Conservation (phyloP, 768 basidiomycete genomes). For the Russula sp. region DNA sequence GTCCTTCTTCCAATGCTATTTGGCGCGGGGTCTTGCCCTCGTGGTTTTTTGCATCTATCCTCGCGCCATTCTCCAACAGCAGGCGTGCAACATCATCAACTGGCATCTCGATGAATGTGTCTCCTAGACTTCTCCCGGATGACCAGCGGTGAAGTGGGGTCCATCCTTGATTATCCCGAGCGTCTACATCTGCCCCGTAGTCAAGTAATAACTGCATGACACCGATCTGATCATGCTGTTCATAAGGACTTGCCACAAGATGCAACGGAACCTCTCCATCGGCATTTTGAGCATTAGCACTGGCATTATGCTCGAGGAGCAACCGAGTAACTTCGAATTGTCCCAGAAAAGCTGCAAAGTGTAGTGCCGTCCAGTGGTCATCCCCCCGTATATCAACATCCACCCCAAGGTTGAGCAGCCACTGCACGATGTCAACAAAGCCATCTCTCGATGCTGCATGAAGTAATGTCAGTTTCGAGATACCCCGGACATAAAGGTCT, state of each 20-base stretch:
- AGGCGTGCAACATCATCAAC: neutral
- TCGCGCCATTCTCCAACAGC: neutral
- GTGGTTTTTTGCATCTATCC: neutral
- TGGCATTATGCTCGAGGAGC: neutral
- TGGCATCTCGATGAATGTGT: no score
- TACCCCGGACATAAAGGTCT: neutral
- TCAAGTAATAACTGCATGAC: neutral
- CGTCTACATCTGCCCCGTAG: neutral
- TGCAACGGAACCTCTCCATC: neutral
- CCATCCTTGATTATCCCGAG: neutral
- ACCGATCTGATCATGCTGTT: neutral
- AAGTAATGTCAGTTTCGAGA: rapidly evolving
- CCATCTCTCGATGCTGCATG: rapidly evolving
- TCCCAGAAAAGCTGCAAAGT: neutral
- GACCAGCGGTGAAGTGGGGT: neutral
- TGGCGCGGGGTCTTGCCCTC: neutral
- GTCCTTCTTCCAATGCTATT: neutral
- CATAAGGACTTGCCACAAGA: neutral
- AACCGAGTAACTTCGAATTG: neutral
- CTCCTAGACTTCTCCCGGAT: no score
- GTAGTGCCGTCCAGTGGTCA: neutral
- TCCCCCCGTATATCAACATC: neutral
- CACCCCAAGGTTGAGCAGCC: neutral
- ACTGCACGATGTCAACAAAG: neutral
- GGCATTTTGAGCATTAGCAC: neutral